These are phyloP conservation scores for Pythium folliculosum DNA, from an alignment of 352 stramenopile genomes.

Conservation along the genomic window DNA sequence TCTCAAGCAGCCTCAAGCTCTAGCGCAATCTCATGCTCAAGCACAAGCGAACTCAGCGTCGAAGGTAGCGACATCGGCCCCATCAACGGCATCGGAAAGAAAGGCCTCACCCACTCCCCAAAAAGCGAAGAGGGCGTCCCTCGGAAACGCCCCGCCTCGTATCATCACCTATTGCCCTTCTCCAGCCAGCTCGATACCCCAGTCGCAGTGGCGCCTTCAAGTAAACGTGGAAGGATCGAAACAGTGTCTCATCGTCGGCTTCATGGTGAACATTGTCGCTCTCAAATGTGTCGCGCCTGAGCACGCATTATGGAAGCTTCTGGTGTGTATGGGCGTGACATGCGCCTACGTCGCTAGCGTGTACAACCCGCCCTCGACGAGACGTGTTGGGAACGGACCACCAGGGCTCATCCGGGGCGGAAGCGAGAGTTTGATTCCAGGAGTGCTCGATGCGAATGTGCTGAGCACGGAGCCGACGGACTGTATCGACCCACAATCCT, in stretches of 20 bases:
- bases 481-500: conserved; percentile 45
- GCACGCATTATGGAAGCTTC: conserved; percentile 64
- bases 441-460: conserved; percentile 21
- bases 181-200: neutral
- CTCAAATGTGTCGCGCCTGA: conserved; percentile 66
- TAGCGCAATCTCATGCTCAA: neutral
- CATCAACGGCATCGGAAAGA: neutral
- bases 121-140: conserved; percentile 16
- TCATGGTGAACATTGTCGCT: conserved; percentile 77
- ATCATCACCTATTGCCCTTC: conserved; percentile 25
- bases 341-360: conserved; percentile 48
- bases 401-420: neutral
- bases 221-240: conserved; percentile 64
- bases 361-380: conserved; percentile 44
- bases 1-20: neutral
- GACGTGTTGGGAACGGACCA: conserved; percentile 2
- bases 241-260: conserved; percentile 72
- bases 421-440: conserved; percentile 18
- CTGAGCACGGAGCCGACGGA: conserved; percentile 33
- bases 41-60: neutral
- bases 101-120: neutral
- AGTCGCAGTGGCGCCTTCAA: conserved; percentile 48
- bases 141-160: conserved; percentile 14
- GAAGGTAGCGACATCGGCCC: neutral
- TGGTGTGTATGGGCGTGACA: conserved; percentile 57